These are phyloP conservation scores for Chaetomium strumarium DNA, from an alignment of 2,329 filamentous ascomycete species.

Conservation along the genomic window DNA sequence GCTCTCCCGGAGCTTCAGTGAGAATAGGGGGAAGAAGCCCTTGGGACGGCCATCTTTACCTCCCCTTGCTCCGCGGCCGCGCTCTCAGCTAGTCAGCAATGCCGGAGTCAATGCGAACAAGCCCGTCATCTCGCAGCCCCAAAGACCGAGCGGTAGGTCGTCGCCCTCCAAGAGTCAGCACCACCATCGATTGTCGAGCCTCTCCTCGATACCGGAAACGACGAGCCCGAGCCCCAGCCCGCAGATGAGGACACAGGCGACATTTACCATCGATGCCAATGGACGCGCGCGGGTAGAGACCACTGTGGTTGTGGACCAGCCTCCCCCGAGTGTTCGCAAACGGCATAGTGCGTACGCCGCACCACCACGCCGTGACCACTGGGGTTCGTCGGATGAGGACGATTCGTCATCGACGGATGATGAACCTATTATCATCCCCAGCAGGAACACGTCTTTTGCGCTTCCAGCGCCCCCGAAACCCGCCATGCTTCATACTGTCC, in stretches of 20 bases:
- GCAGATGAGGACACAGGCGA: slow-evolving; percentile 50
- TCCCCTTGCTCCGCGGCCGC: slow-evolving; percentile 36
- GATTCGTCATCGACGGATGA: slow-evolving; percentile 56
- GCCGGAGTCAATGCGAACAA: slow-evolving; percentile 31
- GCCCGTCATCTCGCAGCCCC: slow-evolving; percentile 30
- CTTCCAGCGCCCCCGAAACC: slow-evolving; percentile 49
- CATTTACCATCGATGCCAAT: slow-evolving; percentile 57
- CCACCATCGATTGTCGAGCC: slow-evolving; percentile 44
- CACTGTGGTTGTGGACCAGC: slow-evolving; percentile 36
- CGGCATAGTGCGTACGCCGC: slow-evolving; percentile 25
- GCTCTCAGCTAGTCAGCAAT: slow-evolving; percentile 28
- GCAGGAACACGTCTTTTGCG: slow-evolving; percentile 53
- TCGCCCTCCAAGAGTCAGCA: slow-evolving; percentile 48
- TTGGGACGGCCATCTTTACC: slow-evolving; percentile 38
- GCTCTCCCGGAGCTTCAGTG: slow-evolving; percentile 50
- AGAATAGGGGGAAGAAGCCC: slow-evolving; percentile 44
- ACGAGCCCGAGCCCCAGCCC: too few relatives aligned
- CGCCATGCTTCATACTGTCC: slow-evolving; percentile 40
- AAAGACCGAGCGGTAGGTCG: slow-evolving; percentile 40
- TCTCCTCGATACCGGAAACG: slow-evolving; percentile 54
- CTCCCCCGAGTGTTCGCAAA: slow-evolving; percentile 18
- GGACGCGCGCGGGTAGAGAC: slow-evolving; percentile 54
- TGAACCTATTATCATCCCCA: slow-evolving; percentile 60
- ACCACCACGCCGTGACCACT: slow-evolving; percentile 25
- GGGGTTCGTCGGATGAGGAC: slow-evolving; percentile 41